phyloP scores from a whole-genome alignment of 768 basidiomycete species.

The Russula vinacea region DNA sequence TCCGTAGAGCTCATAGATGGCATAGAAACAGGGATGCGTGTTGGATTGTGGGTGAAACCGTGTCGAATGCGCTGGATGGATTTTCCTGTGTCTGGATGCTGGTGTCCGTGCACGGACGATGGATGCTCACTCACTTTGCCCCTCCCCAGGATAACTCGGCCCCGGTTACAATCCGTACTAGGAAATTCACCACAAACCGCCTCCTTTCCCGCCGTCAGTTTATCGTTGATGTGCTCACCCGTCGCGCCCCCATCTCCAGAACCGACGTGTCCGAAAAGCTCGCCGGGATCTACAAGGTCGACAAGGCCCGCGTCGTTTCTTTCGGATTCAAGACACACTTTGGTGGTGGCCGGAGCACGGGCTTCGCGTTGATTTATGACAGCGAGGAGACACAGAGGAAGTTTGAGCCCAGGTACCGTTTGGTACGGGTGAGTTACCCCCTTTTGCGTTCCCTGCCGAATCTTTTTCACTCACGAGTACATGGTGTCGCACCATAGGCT shows the following conservation, averaged over 20 bases:
- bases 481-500: conserved; percentile 43
- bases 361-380: conserved; percentile 97
- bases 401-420: conserved; percentile 94
- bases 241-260: conserved; percentile 93
- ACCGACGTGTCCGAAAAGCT: conserved; percentile 90
- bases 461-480: neutral
- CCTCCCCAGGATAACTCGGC: conserved; percentile 65
- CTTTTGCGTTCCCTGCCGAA: neutral
- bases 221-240: conserved; percentile 91
- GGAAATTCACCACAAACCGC: conserved; percentile 99
- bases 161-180: conserved; percentile 93
- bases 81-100: conserved; percentile 35
- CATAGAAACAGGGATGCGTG: neutral
- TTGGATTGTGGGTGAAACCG: conserved; percentile 10
- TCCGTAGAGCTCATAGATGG: neutral
- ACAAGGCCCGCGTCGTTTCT: conserved; percentile 84
- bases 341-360: conserved; percentile 97
- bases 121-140: conserved; percentile 29
- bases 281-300: conserved; percentile 87
- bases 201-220: conserved; percentile 95
- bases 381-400: conserved; percentile 91
- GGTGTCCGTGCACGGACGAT: conserved; percentile 22
- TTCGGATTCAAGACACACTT: conserved; percentile 96
- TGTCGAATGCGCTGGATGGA: conserved; percentile 37
- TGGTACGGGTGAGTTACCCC: conserved; percentile 75